These are phyloP conservation scores for Cryptococcus sp. DNA, from an alignment of 1,284 basidiomycete genomes.

Conservation along the genomic window DNA sequence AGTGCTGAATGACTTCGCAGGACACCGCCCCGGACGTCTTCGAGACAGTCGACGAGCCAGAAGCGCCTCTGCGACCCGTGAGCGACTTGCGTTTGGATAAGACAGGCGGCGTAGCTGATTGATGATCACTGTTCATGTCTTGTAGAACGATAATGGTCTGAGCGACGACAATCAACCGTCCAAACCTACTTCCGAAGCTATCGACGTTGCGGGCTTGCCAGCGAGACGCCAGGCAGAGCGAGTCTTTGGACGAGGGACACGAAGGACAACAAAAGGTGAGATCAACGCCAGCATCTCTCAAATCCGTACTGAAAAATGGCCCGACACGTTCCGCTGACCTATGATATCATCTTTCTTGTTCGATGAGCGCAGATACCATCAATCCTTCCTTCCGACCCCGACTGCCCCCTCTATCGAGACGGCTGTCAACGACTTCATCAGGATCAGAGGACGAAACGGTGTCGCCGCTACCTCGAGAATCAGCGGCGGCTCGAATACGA, in stretches of 20 bases:
- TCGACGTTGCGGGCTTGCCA: constrained; percentile 32
- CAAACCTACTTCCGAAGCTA: constrained; percentile 24
- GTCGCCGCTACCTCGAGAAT: constrained; percentile 36
- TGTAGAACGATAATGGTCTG: constrained; percentile 25
- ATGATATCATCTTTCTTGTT: background rate
- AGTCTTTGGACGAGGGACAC: constrained; percentile 30
- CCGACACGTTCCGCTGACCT: background rate
- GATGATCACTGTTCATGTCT: background rate
- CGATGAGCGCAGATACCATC: constrained; percentile 12
- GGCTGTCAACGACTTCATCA: constrained; percentile 13
- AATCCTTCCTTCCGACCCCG: constrained; percentile 22
- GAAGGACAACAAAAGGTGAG: background rate
- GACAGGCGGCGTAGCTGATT: no score
- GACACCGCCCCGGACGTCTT: constrained; percentile 89
- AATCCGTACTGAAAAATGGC: no score
- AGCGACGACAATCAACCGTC: constrained; percentile 21
- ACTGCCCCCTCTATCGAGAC: constrained; percentile 22
- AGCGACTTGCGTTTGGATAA: constrained; percentile 5
- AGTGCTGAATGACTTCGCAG: constrained; percentile 53
- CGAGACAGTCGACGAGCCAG: constrained; percentile 75
- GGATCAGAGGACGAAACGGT: constrained; percentile 17
- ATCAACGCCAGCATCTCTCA: no score
- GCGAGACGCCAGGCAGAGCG: constrained; percentile 27
- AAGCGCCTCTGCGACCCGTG: constrained; percentile 31
- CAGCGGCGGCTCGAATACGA: constrained; percentile 52